phyloP scores from a whole-genome alignment of 495 filamentous ascomycete genomes.

The Aspergillus steynii region DNA sequence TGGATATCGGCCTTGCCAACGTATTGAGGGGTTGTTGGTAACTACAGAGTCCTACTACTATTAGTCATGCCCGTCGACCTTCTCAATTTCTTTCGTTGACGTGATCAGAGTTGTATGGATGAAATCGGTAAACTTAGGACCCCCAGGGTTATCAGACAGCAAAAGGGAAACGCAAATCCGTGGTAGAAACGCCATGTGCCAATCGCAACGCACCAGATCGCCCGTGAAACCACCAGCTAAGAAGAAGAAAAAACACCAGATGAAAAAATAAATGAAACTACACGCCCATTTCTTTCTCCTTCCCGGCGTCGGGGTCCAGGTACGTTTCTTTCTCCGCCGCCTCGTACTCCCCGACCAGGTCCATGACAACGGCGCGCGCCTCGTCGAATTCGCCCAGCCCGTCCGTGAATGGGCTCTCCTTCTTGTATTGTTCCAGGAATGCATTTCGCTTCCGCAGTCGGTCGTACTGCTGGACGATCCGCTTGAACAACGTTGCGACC shows the following conservation, averaged over 20 bases:
- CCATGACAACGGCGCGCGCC: slow-evolving; percentile 81
- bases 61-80: neutral
- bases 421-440: slow-evolving; percentile 93
- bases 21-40: neutral
- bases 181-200: slow-evolving; percentile 16
- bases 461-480: slow-evolving; percentile 87
- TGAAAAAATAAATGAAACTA: slow-evolving; percentile 17
- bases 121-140: neutral
- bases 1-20: neutral
- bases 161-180: neutral
- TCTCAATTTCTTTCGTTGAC: neutral
- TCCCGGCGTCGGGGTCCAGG: slow-evolving; percentile 66
- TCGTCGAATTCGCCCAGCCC: slow-evolving; percentile 95
- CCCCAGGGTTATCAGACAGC: neutral
- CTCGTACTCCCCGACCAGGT: slow-evolving; percentile 91
- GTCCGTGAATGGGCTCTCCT: slow-evolving; percentile 86
- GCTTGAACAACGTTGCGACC: slow-evolving; percentile 94
- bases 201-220: slow-evolving; percentile 19
- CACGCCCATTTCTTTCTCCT: slow-evolving; percentile 43
- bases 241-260: slow-evolving; percentile 14
- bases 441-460: slow-evolving; percentile 93
- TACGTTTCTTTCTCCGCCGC: slow-evolving; percentile 89
- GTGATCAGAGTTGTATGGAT: neutral
- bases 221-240: slow-evolving; percentile 19
- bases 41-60: neutral